phyloP scores from a whole-genome alignment of 257 asterid species.

The Cordia subcordata region DNA sequence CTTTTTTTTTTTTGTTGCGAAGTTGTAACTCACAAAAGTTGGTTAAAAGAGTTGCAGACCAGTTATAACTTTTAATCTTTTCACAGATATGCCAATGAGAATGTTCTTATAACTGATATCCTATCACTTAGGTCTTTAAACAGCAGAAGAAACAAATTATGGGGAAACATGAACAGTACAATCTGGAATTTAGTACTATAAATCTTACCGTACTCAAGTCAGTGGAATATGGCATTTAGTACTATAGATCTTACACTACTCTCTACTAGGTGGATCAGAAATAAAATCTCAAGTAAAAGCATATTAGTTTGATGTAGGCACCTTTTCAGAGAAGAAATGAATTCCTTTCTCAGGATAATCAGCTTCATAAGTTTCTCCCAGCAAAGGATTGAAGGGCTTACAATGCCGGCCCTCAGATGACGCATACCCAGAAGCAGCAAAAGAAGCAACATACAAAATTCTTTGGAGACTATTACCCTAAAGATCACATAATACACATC shows the following conservation, averaged over 20 bases:
- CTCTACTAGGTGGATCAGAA: background rate
- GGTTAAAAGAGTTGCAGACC: no score
- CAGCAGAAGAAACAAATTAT: no score
- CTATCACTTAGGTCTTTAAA: no score
- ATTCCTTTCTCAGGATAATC: conserved; percentile 88
- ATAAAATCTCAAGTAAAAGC: background rate
- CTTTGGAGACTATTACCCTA: conserved; percentile 88
- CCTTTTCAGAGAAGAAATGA: conserved; percentile 91
- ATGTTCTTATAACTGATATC: no score
- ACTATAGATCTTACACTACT: background rate
- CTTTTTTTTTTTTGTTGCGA: no score
- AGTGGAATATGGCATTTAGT: no score
- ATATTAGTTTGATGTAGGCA: conserved; percentile 6
- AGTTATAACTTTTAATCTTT: no score
- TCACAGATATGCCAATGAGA: no score
- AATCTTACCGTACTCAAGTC: background rate
- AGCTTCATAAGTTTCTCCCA: conserved; percentile 97
- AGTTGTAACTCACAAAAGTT: no score
- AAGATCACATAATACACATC: background rate
- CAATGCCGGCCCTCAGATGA: conserved; percentile 89
- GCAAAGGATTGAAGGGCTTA: conserved; percentile 93
- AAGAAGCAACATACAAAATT: conserved; percentile 83
- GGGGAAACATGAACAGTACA: no score
- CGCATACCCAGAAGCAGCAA: conserved; percentile 96
- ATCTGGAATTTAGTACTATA: background rate